A percentile compares a stretch with the other conserved stretches of the same genome.
phyloP scores from a whole-genome alignment of 441 rosid species.

The Brassica balearica region DNA sequence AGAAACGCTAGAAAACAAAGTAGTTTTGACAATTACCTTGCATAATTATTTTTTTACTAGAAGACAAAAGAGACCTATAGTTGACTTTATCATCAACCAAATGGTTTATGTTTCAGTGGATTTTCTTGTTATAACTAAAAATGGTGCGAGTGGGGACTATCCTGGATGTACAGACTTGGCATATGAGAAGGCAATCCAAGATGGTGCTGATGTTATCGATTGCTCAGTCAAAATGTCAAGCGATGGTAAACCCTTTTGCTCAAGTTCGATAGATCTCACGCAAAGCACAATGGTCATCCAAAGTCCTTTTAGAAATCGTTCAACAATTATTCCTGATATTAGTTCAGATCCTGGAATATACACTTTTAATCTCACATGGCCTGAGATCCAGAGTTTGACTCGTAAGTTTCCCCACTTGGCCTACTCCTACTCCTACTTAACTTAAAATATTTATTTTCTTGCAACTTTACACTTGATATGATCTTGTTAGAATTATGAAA shows the following conservation, averaged over 20 bases:
- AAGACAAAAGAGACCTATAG: background rate
- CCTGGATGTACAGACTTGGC: constrained; percentile 14
- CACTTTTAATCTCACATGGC: constrained; percentile 65
- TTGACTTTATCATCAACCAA: background rate
- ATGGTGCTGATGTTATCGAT: constrained; percentile 18
- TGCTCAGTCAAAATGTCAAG: constrained; percentile 12
- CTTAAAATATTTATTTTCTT: too few relatives aligned
- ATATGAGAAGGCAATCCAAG: constrained; percentile 7
- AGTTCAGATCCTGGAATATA: constrained; percentile 43
- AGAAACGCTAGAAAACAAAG: constrained; percentile 14
- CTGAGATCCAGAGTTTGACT: constrained; percentile 51
- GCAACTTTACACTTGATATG: too few relatives aligned
- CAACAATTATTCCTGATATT: constrained; percentile 46
- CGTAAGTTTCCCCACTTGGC: constrained; percentile 54
- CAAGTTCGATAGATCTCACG: constrained; percentile 46
- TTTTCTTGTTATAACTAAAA: constrained; percentile 9
- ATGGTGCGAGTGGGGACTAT: constrained; percentile 17
- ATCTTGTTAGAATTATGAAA: too few relatives aligned
- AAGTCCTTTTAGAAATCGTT: constrained; percentile 31
- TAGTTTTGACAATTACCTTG: background rate
- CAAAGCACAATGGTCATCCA: constrained; percentile 44
- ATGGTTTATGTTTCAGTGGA: constrained; percentile 18
- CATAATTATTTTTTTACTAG: background rate
- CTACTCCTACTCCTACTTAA: background rate
- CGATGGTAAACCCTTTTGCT: constrained; percentile 9